Percentiles rank a stretch among this genome's conserved stretches.
These are phyloP conservation scores for Xylaria digitata DNA, from an alignment of 2,329 filamentous ascomycete species.

Conservation along the genomic window DNA sequence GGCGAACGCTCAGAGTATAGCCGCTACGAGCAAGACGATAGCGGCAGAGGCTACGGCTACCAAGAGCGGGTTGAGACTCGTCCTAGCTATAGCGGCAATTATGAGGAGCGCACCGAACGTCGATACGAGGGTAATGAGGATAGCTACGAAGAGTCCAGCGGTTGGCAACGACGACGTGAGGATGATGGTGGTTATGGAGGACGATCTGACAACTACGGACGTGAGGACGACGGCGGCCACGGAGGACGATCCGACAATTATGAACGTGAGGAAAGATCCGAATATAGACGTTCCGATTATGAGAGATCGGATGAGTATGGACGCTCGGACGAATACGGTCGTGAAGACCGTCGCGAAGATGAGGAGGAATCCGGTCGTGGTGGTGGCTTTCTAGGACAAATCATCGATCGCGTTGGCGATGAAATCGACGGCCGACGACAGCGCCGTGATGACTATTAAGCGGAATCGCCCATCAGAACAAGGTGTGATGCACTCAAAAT, in stretches of 20 bases:
- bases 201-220: constrained; percentile 37
- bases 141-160: constrained; percentile 45
- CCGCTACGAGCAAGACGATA: constrained; percentile 68
- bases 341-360: constrained; percentile 10
- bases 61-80: constrained; percentile 32
- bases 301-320: constrained; percentile 19
- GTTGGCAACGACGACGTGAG: constrained; percentile 43
- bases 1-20: constrained; percentile 69
- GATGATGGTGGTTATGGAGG: constrained; percentile 46
- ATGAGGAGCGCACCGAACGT: constrained; percentile 64
- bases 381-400: constrained; percentile 42
- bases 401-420: constrained; percentile 42
- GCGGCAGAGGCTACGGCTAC: constrained; percentile 64
- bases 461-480: background rate
- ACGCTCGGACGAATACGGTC: constrained; percentile 25
- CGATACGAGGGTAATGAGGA: constrained; percentile 56
- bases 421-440: constrained; percentile 42
- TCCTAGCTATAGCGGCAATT: constrained; percentile 26
- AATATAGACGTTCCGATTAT: constrained; percentile 30
- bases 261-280: constrained; percentile 37
- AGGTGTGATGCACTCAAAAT: background rate
- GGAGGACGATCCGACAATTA: constrained; percentile 38
- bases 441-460: constrained; percentile 40
- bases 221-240: constrained; percentile 45
- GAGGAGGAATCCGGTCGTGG: constrained; percentile 36